Evolutionary conservation across 768 basidiomycete species (phyloP).

Genomic region (Podaxis pistillaris): DNA sequence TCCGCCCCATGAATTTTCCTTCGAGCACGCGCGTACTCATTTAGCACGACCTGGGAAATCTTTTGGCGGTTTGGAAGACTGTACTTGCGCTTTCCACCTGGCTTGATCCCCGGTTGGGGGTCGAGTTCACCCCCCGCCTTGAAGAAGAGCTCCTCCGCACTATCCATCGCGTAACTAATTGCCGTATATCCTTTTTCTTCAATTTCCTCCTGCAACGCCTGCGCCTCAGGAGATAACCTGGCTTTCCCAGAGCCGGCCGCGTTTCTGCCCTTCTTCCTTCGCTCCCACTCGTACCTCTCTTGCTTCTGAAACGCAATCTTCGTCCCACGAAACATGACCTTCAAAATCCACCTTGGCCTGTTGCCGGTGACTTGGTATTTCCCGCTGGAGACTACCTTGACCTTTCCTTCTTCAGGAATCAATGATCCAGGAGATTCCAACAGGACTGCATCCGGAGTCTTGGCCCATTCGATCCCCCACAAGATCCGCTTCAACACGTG

Average conservation of each 20-base stretch:
- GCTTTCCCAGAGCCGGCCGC: not conserved
- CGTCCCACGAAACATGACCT: not conserved
- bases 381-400: not conserved
- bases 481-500: not conserved
- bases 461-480: conserved; percentile 11
- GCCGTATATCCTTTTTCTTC: conserved; percentile 1
- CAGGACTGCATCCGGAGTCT: conserved; percentile 10
- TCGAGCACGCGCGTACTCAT: conserved; percentile 7
- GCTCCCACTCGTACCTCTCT: conserved; percentile 2
- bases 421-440: conserved; percentile 4
- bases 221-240: not conserved
- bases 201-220: not conserved
- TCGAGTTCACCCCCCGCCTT: not conserved
- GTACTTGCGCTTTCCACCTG: conserved; percentile 4
- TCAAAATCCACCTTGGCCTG: conserved; percentile 8
- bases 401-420: not conserved
- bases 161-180: conserved; percentile 11
- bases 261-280: not conserved
- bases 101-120: not conserved
- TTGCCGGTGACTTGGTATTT: conserved; percentile 7
- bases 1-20: not conserved
- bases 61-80: not conserved
- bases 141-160: conserved; percentile 4
- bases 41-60: not conserved
- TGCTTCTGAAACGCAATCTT: not conserved